phyloP scores from a whole-genome alignment of 306 rosid species.

The Cotoneaster glaucophyllus region DNA sequence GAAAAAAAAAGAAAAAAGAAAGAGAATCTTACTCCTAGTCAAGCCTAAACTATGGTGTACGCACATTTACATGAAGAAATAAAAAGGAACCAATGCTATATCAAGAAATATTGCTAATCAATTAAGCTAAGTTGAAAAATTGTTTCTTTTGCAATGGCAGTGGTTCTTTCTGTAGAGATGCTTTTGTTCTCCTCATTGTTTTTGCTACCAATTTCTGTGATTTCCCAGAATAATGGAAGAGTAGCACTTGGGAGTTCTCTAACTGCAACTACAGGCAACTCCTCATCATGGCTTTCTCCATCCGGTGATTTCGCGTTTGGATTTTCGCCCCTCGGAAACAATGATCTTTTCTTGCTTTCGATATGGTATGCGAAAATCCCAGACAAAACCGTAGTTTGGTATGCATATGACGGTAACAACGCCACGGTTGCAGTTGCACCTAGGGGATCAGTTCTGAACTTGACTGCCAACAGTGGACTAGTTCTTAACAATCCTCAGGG shows the following conservation, averaged over 20 bases:
- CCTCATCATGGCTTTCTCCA: constrained; percentile 40
- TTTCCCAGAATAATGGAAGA: constrained; percentile 23
- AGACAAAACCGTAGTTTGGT: constrained; percentile 37
- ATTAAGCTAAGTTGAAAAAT: not conserved
- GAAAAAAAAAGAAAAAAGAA: too few species aligned
- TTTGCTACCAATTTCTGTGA: constrained; percentile 16
- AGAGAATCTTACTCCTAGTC: too few species aligned
- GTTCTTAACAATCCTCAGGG: constrained; percentile 7
- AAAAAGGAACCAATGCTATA: not conserved
- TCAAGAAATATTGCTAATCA: not conserved
- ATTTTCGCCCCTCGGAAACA: constrained; percentile 19
- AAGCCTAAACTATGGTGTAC: not conserved
- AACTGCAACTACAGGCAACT: constrained; percentile 10
- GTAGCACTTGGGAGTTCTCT: constrained; percentile 20
- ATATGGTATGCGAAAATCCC: constrained; percentile 46
- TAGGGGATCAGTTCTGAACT: constrained; percentile 27
- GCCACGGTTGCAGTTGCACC: not conserved
- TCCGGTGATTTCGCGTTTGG: constrained; percentile 52
- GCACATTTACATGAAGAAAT: not conserved
- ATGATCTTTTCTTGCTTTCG: constrained; percentile 30
- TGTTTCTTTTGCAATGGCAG: not conserved
- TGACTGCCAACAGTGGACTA: not conserved
- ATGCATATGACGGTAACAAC: not conserved
- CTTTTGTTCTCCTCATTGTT: constrained; percentile 1
- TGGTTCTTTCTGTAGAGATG: not conserved